phyloP scores from a whole-genome alignment of 1,284 basidiomycete species.

The Leccinum laetum region DNA sequence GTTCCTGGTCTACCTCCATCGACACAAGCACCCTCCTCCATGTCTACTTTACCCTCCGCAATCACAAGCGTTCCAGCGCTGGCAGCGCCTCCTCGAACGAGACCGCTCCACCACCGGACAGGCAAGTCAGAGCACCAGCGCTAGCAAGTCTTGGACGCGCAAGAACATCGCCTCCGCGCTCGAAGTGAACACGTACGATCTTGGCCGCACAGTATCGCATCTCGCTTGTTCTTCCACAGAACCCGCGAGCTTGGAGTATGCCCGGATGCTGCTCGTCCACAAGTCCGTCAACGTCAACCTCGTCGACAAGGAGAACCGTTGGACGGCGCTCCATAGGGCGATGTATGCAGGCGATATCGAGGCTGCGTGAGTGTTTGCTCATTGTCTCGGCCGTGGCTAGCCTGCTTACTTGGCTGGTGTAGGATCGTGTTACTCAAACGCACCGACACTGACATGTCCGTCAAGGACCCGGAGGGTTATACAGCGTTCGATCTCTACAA shows the following conservation, averaged over 20 bases:
- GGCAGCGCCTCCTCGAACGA: slow-evolving; percentile 70
- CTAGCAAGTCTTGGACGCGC: slow-evolving; percentile 67
- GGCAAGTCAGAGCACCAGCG: slow-evolving; percentile 44
- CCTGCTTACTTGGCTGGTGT: slow-evolving; percentile 5
- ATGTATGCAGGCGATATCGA: slow-evolving; percentile 88
- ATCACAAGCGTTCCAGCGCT: slow-evolving; percentile 60
- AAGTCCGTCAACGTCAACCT: slow-evolving; percentile 83
- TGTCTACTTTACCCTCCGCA: slow-evolving; percentile 74
- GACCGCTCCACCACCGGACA: slow-evolving; percentile 28
- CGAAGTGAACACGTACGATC: slow-evolving; percentile 77
- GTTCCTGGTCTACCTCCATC: too few species aligned
- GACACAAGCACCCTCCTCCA: slow-evolving; percentile 60
- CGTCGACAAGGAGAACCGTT: slow-evolving; percentile 82
- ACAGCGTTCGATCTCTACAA: slow-evolving; percentile 96
- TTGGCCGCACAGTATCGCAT: slow-evolving; percentile 85
- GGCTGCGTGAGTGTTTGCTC: slow-evolving; percentile 54
- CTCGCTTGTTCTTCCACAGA: slow-evolving; percentile 68
- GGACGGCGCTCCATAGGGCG: slow-evolving; percentile 92
- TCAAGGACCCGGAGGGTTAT: slow-evolving; percentile 91
- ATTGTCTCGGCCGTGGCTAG: not conserved
- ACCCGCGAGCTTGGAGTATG: slow-evolving; percentile 74
- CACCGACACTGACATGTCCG: slow-evolving; percentile 68
- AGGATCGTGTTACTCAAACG: slow-evolving; percentile 77
- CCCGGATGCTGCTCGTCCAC: slow-evolving; percentile 79
- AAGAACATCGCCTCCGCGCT: slow-evolving; percentile 41